These are phyloP conservation scores for Rhizomucor pusillus DNA, from an alignment of 371 early-diverging fungal genomes.

Conservation along the genomic window DNA sequence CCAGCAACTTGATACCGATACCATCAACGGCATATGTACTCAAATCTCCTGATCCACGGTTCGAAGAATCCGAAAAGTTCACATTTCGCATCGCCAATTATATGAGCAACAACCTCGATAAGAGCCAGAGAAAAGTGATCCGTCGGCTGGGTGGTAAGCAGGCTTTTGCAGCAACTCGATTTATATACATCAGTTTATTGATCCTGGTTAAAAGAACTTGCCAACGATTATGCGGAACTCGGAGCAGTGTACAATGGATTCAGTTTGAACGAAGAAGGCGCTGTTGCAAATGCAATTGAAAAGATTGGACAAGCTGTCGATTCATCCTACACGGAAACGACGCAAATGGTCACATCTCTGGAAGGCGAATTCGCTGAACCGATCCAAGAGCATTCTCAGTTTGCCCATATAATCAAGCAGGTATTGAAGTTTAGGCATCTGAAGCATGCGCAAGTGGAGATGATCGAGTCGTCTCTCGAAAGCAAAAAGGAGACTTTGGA, in stretches of 20 bases:
- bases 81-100: slow-evolving; percentile 75
- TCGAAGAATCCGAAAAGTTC: slow-evolving; percentile 78
- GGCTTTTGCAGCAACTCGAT: neutral
- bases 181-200: neutral
- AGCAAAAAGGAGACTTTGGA: slow-evolving; percentile 66
- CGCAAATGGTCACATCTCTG: slow-evolving; percentile 61
- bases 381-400: slow-evolving; percentile 86
- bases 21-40: slow-evolving; percentile 60
- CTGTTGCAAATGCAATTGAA: slow-evolving; percentile 84
- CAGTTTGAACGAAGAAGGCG: slow-evolving; percentile 77
- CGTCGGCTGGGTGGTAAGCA: slow-evolving; percentile 64
- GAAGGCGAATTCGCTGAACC: slow-evolving; percentile 84
- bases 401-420: slow-evolving; percentile 80
- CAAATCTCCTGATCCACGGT: slow-evolving; percentile 69
- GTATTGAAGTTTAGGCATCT: slow-evolving; percentile 80
- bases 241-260: slow-evolving; percentile 93
- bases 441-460: slow-evolving; percentile 86
- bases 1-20: slow-evolving; percentile 48
- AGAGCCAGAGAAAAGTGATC: slow-evolving; percentile 65
- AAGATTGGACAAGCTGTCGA: slow-evolving; percentile 90
- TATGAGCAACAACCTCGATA: slow-evolving; percentile 68
- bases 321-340: slow-evolving; percentile 72
- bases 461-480: slow-evolving; percentile 68
- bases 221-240: slow-evolving; percentile 83
- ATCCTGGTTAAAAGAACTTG: slow-evolving; percentile 36